These are phyloP conservation scores for Knufia fluminis DNA, from an alignment of 2,329 filamentous ascomycete species.

Conservation along the genomic window DNA sequence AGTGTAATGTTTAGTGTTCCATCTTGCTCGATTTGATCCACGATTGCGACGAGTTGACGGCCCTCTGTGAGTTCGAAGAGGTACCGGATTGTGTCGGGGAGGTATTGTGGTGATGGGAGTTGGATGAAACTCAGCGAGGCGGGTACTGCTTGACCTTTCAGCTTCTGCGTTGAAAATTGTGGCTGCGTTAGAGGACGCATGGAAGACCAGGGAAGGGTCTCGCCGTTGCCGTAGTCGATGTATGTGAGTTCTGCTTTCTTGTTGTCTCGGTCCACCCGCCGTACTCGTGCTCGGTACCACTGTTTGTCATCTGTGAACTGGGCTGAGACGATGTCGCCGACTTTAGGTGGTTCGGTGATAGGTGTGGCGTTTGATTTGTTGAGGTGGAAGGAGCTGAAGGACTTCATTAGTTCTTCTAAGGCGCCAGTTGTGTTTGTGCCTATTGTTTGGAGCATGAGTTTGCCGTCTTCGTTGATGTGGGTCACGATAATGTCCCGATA, in stretches of 20 bases:
- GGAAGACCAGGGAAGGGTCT: conserved; percentile 74
- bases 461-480: conserved; percentile 72
- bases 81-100: conserved; percentile 66
- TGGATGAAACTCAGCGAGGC: conserved; percentile 82
- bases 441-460: conserved; percentile 83
- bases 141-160: conserved; percentile 80
- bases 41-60: conserved; percentile 75
- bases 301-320: conserved; percentile 81
- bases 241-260: conserved; percentile 87
- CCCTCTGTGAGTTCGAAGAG: conserved; percentile 66
- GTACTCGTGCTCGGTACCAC: conserved; percentile 89
- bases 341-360: conserved; percentile 69
- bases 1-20: conserved; percentile 78
- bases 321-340: conserved; percentile 83
- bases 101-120: conserved; percentile 76
- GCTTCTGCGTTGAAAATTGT: conserved; percentile 70
- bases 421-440: conserved; percentile 69
- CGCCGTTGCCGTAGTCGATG: conserved; percentile 92
- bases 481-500: conserved; percentile 93
- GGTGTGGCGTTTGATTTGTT: conserved; percentile 70
- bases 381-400: conserved; percentile 84
- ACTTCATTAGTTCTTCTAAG: conserved; percentile 77
- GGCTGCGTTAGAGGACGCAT: conserved; percentile 71
- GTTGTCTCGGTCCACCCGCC: conserved; percentile 82
- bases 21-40: conserved; percentile 76